Evolutionary conservation across 352 stramenopile species (phyloP), one percentile per base, ranked within the genome.

Genomic region (Phytophthora cajani): DNA sequence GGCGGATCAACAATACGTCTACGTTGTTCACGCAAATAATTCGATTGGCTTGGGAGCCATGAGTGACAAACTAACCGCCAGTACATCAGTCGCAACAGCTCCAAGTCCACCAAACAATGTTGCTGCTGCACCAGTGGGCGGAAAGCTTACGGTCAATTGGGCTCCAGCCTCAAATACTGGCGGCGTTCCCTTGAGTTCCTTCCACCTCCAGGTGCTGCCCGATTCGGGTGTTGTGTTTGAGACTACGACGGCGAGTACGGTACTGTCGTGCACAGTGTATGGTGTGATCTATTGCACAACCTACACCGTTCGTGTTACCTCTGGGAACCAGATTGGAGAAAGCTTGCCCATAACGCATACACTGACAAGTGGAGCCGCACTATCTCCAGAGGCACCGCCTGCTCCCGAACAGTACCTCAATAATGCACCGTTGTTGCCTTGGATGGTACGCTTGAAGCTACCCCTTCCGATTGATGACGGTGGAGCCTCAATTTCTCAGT

Each of bases 21-120:
- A 92, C 54, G 54, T 64, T 17, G 72, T 89, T 25, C 74, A 74
- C 14, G 79, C 82, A 2, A 62, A 25, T 1, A 92, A 89, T 51
- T 67, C 57, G 0, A 66, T 85, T 36, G 84, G 80, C 4, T 17
- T 51, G 3, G 71, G 82, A 6, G 17, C 59, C 1, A 33, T 59
- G 10, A 90, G 79, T 64, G 62, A 79, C 17, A 40, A 46, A 2
- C n/a, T 90, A 1, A 12, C 64, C 3, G 77, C 59, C 1, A 49
- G 21, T 5, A 88, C 84, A 12, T 46, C 55, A 19, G 19, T n/a
- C 2, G 65, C 82, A 44, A 72, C 67, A 3, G 5, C 62, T 23
- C 74, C 84, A 33, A 77, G 47, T 1, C 12, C 60, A 2, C 70
- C 77, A 3, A 58, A 3, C 10, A 50, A 32, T 8, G 51, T 84